Conservation (phyloP, 2,329 filamentous ascomycete genomes). For the Aspergillus ochraceoroseus region DNA sequence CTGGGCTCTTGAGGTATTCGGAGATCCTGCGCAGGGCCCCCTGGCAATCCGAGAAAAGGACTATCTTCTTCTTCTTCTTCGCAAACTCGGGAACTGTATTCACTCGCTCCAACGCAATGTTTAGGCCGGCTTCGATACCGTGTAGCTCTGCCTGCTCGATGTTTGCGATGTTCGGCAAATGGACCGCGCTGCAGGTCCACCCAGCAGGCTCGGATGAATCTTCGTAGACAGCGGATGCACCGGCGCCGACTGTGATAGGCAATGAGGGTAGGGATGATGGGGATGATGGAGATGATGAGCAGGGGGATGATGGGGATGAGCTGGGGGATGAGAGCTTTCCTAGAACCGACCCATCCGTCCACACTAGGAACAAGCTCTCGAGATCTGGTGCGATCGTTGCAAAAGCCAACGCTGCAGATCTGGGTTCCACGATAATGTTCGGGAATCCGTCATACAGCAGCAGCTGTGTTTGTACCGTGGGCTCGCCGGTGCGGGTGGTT, state of each 20-base stretch:
- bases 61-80: not conserved
- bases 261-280: not conserved
- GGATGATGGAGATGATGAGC: no score
- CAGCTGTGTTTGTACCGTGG: no score
- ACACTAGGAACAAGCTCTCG: no score
- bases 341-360: no score
- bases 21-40: not conserved
- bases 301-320: no score
- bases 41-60: conserved; percentile 1
- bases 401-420: no score
- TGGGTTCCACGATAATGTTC: no score
- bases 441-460: no score
- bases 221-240: conserved; percentile 4
- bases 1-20: not conserved
- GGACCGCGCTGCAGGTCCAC: not conserved
- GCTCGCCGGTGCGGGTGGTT: no score
- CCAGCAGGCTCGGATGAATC: not conserved
- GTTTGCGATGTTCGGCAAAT: not conserved
- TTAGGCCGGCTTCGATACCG: not conserved
- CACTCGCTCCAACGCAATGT: not conserved
- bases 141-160: conserved; percentile 1
- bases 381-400: no score
- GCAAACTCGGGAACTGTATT: not conserved
- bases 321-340: no score
- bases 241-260: not conserved